Percentiles rank a stretch among this genome's conserved stretches.
Conservation (phyloP, 176 grass and related monocot species). For the Oryza meyeriana region DNA sequence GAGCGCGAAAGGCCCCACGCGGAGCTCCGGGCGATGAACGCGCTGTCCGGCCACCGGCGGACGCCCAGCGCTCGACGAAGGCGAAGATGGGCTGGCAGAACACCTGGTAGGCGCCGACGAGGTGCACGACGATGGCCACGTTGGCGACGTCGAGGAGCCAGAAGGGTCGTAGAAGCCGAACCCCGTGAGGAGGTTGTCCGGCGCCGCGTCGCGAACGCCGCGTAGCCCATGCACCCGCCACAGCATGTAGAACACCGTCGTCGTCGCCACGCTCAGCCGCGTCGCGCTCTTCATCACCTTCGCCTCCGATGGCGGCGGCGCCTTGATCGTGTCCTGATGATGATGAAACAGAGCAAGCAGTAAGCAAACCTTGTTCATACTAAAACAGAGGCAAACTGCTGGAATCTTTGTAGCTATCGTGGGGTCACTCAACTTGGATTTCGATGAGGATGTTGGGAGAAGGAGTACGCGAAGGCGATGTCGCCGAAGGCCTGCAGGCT, state of each 20-base stretch:
- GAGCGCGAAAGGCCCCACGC: conserved; percentile 25
- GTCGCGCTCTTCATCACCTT: conserved; percentile 68
- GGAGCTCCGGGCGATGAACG: conserved; percentile 45
- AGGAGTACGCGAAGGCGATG: conserved; percentile 46
- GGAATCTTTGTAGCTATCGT: too few species aligned
- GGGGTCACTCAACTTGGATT: conserved; percentile 29
- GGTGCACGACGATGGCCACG: conserved; percentile 72
- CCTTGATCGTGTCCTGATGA: conserved; percentile 56
- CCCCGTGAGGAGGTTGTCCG: conserved; percentile 65
- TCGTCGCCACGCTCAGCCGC: conserved; percentile 41
- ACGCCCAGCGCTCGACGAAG: conserved; percentile 56
- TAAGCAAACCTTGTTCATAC: neutral
- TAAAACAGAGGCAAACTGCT: neutral
- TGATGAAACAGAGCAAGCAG: neutral
- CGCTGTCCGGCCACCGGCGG: conserved; percentile 40
- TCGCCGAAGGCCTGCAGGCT: conserved; percentile 38
- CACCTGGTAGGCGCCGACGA: conserved; percentile 70
- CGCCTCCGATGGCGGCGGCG: conserved; percentile 61
- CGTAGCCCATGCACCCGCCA: conserved; percentile 87
- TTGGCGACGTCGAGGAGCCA: conserved; percentile 84
- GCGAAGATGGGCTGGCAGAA: conserved; percentile 74
- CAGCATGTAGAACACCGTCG: conserved; percentile 71
- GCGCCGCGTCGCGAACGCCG: conserved; percentile 55
- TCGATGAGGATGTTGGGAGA: conserved; percentile 49
- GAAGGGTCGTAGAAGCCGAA: conserved; percentile 82